Base-by-base conservation (phyloP, 345 rosid species). In the Nasturtium officinale region DNA sequence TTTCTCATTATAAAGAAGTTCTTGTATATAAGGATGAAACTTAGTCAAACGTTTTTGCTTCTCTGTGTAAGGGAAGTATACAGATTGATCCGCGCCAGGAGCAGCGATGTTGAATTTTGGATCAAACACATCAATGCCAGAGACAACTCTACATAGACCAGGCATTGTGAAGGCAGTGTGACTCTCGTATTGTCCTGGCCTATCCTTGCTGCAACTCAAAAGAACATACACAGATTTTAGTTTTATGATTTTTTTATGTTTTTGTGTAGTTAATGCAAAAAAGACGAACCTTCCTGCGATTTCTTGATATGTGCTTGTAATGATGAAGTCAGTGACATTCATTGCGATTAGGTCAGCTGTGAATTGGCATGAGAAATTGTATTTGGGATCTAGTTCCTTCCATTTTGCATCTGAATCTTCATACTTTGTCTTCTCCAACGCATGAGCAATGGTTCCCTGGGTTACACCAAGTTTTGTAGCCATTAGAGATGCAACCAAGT, bases 71-170 rank as follows among this genome's bases (percentile, higher is more conserved):
- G 98, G 89, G 69, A 95, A 95, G 82, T 95, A 95, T 45, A 95
- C 89, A n/a, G 96, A 84, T 73, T 91, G 92, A 54, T 95, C 99
- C 13, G 99, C 99, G 0, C 98, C 99, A 8, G 96, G 99, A 52
- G 96, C 87, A 60, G 89, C 94, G 7, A 91, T 87, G 82, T 95
- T 91, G 83, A 95, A 95, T 83, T 95, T 95, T 0, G 98, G 96
- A 67, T 95, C 96, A 28, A 90, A 91, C 57, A 95, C 88, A 72
- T 83, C 86, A 86, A 88, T 88, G 76, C 99, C 99, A 9, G 97
- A 91, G 58, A 88, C 87, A 12, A 91, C 90, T 33, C 96, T 88
- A 69, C 81, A 87, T 58, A 95, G 83, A 55, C 98, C 98, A 15
- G 99, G 99, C 96, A 91, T 89, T 7, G 96, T 90, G 51, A 91